These are phyloP conservation scores for Exsudoporus frostii DNA, from an alignment of 768 basidiomycete species.

Conservation along the genomic window DNA sequence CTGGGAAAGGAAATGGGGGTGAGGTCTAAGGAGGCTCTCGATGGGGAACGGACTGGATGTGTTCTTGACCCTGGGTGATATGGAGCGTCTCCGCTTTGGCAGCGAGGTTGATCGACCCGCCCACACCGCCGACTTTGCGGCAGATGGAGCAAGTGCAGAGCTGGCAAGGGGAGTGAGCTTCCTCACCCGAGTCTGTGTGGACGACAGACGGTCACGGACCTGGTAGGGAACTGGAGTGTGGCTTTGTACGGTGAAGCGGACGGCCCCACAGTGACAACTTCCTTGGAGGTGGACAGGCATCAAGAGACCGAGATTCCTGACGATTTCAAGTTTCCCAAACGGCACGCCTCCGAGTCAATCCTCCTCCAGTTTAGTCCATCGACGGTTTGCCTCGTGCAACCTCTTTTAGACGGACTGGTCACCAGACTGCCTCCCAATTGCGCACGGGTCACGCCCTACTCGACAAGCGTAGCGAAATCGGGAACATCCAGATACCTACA, in stretches of 20 bases:
- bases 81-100: constrained; percentile 49
- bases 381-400: no score
- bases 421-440: no score
- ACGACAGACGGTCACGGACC: constrained; percentile 39
- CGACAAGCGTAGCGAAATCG: no score
- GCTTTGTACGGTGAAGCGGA: constrained; percentile 34
- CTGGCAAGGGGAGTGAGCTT: constrained; percentile 23
- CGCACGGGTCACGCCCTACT: no score
- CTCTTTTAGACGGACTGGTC: no score
- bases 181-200: neutral
- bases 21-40: neutral
- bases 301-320: no score
- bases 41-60: constrained; percentile 42
- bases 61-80: constrained; percentile 49
- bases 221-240: constrained; percentile 66
- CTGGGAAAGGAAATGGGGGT: constrained; percentile 26
- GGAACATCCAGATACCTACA: no score
- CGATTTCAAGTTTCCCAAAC: no score
- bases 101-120: constrained; percentile 67
- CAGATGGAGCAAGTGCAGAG: constrained; percentile 68
- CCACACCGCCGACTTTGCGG: constrained; percentile 63
- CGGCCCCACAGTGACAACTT: constrained; percentile 37
- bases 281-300: constrained; percentile 53
- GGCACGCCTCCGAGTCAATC: no score
- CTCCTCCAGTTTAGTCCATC: no score